A percentile compares a stretch with the other conserved stretches of the same genome.
phyloP scores from a whole-genome alignment of 257 asterid genomes.

The Nicotiana undulata region DNA sequence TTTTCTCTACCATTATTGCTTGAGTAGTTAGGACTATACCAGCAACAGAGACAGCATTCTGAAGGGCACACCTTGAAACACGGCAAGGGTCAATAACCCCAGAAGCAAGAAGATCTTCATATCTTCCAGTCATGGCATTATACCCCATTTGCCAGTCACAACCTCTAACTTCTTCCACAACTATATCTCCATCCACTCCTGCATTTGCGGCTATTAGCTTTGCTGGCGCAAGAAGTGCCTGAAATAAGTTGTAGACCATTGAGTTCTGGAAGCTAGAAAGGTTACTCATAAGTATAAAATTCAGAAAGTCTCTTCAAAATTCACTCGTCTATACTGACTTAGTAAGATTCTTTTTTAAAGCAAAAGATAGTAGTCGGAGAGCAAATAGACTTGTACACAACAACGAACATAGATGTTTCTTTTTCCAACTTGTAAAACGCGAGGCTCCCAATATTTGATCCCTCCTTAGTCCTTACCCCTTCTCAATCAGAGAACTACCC shows the following conservation, averaged over 20 bases:
- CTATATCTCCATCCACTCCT: constrained; percentile 77
- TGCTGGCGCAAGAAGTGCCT: constrained; percentile 97
- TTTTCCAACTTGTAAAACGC: background rate
- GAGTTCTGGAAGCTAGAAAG: background rate
- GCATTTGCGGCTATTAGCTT: constrained; percentile 78
- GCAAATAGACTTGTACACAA: background rate
- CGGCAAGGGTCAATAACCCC: constrained; percentile 83
- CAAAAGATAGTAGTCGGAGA: background rate
- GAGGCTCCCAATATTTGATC: background rate
- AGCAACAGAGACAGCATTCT: constrained; percentile 88
- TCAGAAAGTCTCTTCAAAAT: background rate
- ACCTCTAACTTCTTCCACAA: constrained; percentile 51
- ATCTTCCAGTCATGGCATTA: constrained; percentile 72
- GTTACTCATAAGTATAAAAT: background rate
- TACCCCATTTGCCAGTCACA: constrained; percentile 53
- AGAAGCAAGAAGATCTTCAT: constrained; percentile 74
- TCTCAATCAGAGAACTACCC: background rate
- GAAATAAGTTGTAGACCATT: constrained; percentile 20
- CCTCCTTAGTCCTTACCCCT: background rate
- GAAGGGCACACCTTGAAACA: constrained; percentile 75
- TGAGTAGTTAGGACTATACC: constrained; percentile 79
- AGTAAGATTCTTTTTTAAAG: background rate
- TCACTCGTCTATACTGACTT: background rate
- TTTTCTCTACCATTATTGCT: constrained; percentile 78
- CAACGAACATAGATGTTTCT: background rate